These are phyloP conservation scores for Naegleria gruberi DNA, from an alignment of 208 protist genomes.

Conservation along the genomic window DNA sequence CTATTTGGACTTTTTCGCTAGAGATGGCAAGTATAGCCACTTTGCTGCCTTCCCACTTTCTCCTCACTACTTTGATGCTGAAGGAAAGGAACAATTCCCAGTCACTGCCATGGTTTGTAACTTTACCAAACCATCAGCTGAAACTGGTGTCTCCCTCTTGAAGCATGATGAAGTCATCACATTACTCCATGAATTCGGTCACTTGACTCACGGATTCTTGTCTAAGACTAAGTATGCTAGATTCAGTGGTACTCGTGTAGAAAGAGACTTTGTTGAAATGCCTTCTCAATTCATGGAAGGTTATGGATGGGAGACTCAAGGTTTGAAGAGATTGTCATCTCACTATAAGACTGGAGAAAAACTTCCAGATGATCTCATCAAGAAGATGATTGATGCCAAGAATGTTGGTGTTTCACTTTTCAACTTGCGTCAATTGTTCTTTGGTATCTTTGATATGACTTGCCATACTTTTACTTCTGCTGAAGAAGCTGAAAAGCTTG, in stretches of 20 bases:
- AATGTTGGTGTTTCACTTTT: constrained; percentile 14
- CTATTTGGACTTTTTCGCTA: constrained; percentile 27
- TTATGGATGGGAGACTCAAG: constrained; percentile 23
- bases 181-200: constrained; percentile 28
- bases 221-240: constrained; percentile 1
- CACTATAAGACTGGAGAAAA: constrained; percentile 25
- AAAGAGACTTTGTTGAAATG: constrained; percentile 30
- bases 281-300: constrained; percentile 33
- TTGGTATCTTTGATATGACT: constrained; percentile 38
- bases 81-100: not conserved
- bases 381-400: constrained; percentile 26
- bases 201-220: constrained; percentile 17
- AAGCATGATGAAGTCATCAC: constrained; percentile 27
- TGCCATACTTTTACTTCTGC: constrained; percentile 5
- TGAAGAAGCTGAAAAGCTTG: not conserved
- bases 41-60: constrained; percentile 25
- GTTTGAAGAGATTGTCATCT: not conserved
- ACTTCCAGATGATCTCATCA: constrained; percentile 25
- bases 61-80: not conserved
- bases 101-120: constrained; percentile 22
- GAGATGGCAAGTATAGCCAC: constrained; percentile 30
- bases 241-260: constrained; percentile 19
- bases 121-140: constrained; percentile 25
- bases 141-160: constrained; percentile 1
- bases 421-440: constrained; percentile 34